These are phyloP conservation scores for Sarocladium oryzae DNA, from an alignment of 2,329 filamentous ascomycete genomes.

Conservation along the genomic window DNA sequence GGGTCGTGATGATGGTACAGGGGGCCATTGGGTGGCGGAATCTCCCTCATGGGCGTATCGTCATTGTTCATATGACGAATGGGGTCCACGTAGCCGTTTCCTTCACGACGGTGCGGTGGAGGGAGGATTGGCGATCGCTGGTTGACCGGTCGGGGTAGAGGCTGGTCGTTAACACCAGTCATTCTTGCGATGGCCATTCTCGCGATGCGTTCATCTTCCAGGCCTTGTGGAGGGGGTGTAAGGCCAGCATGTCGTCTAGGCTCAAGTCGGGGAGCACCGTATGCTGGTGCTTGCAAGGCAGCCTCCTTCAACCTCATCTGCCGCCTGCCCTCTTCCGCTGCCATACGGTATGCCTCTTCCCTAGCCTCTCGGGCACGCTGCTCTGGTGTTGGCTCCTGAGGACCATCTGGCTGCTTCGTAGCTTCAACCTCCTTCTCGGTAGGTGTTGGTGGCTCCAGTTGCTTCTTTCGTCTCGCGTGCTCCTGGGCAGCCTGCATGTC, in stretches of 20 bases:
- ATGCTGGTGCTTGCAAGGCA: neutral
- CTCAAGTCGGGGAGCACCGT: neutral
- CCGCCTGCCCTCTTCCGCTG: neutral
- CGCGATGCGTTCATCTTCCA: slow-evolving; percentile 6
- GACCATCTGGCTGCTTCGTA: neutral
- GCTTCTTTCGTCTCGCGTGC: slow-evolving; percentile 3
- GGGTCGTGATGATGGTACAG: neutral
- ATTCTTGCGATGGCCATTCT: slow-evolving; percentile 2
- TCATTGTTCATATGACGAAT: slow-evolving; percentile 7
- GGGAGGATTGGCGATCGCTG: slow-evolving; percentile 3
- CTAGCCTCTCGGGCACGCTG: neutral
- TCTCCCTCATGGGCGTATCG: neutral
- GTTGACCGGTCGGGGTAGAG: neutral
- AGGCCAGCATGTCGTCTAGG: slow-evolving; percentile 2
- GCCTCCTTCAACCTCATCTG: slow-evolving; percentile 4
- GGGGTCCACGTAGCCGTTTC: neutral
- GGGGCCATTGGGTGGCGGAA: neutral
- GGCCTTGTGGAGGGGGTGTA: slow-evolving; percentile 3
- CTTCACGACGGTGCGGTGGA: neutral
- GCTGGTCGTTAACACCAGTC: neutral
- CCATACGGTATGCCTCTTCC: neutral
- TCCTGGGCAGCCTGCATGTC: slow-evolving; percentile 11
- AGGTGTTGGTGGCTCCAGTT: neutral
- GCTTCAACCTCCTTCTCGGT: neutral
- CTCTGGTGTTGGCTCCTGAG: neutral